Conservation (phyloP, 2,329 filamentous ascomycete genomes). For the Aspergillus fumigatiaffinis region DNA sequence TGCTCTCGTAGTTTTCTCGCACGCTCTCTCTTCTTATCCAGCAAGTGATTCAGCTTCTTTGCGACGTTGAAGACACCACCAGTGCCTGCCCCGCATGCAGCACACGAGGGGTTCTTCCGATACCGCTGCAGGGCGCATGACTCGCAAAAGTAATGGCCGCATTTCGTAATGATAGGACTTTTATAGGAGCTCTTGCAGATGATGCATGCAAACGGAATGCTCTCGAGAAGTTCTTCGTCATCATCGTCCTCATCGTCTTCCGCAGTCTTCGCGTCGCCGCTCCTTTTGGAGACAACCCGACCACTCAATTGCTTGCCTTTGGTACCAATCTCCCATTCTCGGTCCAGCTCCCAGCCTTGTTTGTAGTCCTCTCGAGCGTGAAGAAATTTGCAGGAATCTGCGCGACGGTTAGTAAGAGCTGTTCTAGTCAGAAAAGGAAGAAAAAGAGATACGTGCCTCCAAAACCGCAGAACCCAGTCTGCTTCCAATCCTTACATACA, state of each 20-base stretch:
- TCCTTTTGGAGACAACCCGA: conserved; percentile 46
- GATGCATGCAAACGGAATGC: conserved; percentile 85
- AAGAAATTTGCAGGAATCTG: conserved; percentile 69
- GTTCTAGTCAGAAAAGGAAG: neutral
- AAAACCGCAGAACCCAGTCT: conserved; percentile 68
- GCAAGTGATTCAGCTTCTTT: conserved; percentile 73
- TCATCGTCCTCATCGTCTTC: conserved; percentile 52
- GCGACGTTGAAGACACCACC: conserved; percentile 87
- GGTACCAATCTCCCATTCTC: conserved; percentile 83
- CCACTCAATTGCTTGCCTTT: conserved; percentile 51
- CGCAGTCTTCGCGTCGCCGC: conserved; percentile 43
- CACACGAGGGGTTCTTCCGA: conserved; percentile 79
- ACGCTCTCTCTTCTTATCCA: conserved; percentile 65
- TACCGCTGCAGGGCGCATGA: conserved; percentile 83
- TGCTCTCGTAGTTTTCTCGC: conserved; percentile 51
- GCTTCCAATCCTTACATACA: conserved; percentile 91
- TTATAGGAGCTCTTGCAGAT: conserved; percentile 79
- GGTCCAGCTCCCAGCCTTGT: conserved; percentile 91
- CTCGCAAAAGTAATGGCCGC: conserved; percentile 95
- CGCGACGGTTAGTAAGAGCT: neutral
- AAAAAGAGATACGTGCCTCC: conserved; percentile 35
- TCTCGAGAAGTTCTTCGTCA: conserved; percentile 70
- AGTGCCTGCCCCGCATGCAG: conserved; percentile 78
- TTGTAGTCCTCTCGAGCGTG: conserved; percentile 65
- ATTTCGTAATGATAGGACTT: conserved; percentile 79